These are phyloP conservation scores for Escovopsis weberi DNA, from an alignment of 2,329 filamentous ascomycete species.

Conservation along the genomic window DNA sequence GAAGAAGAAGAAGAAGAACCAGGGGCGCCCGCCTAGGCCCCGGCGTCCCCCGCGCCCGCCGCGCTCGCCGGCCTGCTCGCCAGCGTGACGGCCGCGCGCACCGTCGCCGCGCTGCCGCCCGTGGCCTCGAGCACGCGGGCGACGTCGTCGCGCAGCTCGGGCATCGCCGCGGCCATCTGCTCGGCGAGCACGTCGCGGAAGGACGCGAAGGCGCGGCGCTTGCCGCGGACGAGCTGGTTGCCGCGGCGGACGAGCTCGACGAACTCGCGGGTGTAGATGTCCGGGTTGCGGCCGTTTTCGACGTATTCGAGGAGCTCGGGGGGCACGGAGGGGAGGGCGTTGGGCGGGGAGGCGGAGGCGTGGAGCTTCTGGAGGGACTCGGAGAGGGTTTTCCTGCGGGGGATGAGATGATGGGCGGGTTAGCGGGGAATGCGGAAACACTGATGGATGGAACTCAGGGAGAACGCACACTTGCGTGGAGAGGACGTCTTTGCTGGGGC, in stretches of 20 bases:
- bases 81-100: not conserved
- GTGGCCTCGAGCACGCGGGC: slow-evolving; percentile 34
- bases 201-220: slow-evolving; percentile 42
- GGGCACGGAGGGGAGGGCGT: slow-evolving; percentile 37
- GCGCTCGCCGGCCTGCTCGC: not conserved
- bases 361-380: slow-evolving; percentile 24
- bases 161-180: slow-evolving; percentile 42
- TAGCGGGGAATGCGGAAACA: too few relatives aligned
- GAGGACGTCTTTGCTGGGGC: slow-evolving; percentile 41
- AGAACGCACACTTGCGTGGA: slow-evolving; percentile 32
- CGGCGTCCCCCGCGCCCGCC: too few relatives aligned
- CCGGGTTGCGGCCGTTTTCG: slow-evolving; percentile 56
- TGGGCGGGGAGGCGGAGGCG: slow-evolving; percentile 24
- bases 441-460: not conserved
- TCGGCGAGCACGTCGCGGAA: slow-evolving; percentile 49
- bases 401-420: not conserved
- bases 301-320: slow-evolving; percentile 54
- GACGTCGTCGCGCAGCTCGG: slow-evolving; percentile 42
- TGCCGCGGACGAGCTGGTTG: slow-evolving; percentile 54
- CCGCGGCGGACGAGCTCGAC: slow-evolving; percentile 51
- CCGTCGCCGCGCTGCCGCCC: slow-evolving; percentile 13
- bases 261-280: slow-evolving; percentile 62
- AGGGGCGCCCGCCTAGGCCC: too few relatives aligned
- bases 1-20: too few relatives aligned
- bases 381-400: slow-evolving; percentile 24